Evolutionary conservation across 768 basidiomycete species (phyloP).

Genomic region (Rubroboletus satanas): DNA sequence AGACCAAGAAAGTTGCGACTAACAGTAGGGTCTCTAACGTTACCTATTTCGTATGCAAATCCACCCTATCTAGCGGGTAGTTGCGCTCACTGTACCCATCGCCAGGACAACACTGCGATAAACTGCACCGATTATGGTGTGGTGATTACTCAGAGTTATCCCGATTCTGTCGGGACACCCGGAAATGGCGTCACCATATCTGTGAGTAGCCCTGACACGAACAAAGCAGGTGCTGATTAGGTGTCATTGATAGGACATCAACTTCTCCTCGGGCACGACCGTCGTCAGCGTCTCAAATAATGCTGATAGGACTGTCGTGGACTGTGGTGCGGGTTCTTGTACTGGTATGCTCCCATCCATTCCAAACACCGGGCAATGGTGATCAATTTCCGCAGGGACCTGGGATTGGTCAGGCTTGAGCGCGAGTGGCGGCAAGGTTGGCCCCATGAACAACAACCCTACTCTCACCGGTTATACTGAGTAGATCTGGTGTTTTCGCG

Average conservation of each 20-base stretch:
- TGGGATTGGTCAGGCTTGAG: slow-evolving; percentile 52
- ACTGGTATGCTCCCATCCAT: slow-evolving; percentile 33
- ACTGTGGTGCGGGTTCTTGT: slow-evolving; percentile 54
- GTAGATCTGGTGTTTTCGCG: slow-evolving; percentile 4
- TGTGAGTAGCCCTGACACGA: slow-evolving; percentile 35
- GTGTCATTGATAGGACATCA: slow-evolving; percentile 38
- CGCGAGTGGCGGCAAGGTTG: slow-evolving; percentile 42
- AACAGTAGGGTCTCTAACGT: slow-evolving; percentile 47
- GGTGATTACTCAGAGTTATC: slow-evolving; percentile 63
- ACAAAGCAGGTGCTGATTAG: neutral
- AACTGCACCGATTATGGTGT: slow-evolving; percentile 50
- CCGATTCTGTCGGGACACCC: slow-evolving; percentile 46
- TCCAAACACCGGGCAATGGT: neutral
- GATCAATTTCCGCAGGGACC: slow-evolving; percentile 27
- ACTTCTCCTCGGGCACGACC: slow-evolving; percentile 41
- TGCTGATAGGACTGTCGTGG: slow-evolving; percentile 48
- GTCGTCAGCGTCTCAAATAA: slow-evolving; percentile 39
- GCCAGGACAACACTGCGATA: slow-evolving; percentile 51
- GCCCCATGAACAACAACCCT: slow-evolving; percentile 31
- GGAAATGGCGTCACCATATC: slow-evolving; percentile 56
- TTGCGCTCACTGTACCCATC: neutral
- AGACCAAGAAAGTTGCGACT: slow-evolving; percentile 45
- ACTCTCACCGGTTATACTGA: slow-evolving; percentile 32
- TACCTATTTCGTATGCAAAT: slow-evolving; percentile 42
- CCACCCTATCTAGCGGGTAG: neutral